Evolutionary conservation across 2,329 filamentous ascomycete genomes (phyloP), one percentile per base, ranked within the genome.

Genomic region (Didymella glomerata): DNA sequence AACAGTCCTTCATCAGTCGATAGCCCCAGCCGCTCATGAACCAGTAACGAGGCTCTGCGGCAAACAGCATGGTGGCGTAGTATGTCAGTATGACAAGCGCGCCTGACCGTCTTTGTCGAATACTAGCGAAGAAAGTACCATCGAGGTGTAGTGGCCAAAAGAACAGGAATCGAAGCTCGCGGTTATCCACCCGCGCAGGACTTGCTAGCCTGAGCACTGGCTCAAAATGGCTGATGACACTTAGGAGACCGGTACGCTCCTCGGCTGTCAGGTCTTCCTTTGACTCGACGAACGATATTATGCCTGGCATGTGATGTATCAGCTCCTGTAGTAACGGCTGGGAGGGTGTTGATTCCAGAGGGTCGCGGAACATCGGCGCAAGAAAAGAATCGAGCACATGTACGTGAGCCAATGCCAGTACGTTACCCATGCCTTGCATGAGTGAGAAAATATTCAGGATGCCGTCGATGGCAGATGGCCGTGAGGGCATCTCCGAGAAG

Each of bases 51-150:
- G 66, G 57, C 54, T 78, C 77, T 6, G 76, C 65, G 6, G 65
- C 66, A 22, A 71, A 68, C 2, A 80, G 61, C 8, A 77, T 61
- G 13, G 76, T 68, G 14, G 74, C 70, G 56, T 78, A 81, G 51
- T 78, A 69, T 44, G 78, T 75, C 14, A 81, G 54, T 22, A 81
- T 57, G 2, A 76, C 69, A 20, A 81, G 61, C 2, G 77, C 75
- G 1, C 70, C 72, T 8, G 76, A 68, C 16, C 76, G 67, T 22
- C 66, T 64, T 36, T 72, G 64, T 6, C 71, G 71, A 1, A 80
- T 55, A 44, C 74, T 53, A 1, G 58, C 54, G 18, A 77, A 55
- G 52, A 76, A 80, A 5, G 65, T 71, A 1, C 68, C 53, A 5
- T 67, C 64, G 5, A 80, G 60, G 9, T 73, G 69, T 34, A 77